Percentiles rank a stretch among this genome's conserved stretches.
Evolutionary conservation across 2,329 filamentous ascomycete genomes (phyloP).

Genomic region (Hypocreales sp.): DNA sequence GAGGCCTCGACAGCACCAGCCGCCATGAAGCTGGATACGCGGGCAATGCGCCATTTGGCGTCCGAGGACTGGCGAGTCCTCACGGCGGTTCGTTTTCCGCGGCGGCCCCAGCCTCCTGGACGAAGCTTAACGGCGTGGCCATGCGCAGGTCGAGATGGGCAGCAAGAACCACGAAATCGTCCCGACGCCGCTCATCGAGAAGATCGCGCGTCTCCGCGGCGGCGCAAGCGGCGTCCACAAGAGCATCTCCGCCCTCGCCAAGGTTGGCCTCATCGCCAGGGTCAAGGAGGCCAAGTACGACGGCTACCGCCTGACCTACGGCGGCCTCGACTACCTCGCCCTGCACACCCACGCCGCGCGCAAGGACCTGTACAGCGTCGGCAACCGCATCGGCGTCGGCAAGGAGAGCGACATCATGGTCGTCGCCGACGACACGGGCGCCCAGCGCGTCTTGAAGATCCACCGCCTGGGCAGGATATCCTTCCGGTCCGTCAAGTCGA

Average conservation of each 20-base stretch:
- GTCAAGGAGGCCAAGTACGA: constrained; percentile 96
- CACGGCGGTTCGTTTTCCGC: constrained; percentile 52
- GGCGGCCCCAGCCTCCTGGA: no score
- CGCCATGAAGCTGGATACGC: constrained; percentile 96
- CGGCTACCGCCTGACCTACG: constrained; percentile 91
- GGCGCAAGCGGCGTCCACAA: constrained; percentile 67
- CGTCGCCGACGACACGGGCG: constrained; percentile 64
- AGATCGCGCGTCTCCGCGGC: constrained; percentile 66
- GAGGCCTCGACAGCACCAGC: no score
- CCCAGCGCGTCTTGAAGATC: constrained; percentile 81
- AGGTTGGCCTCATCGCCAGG: constrained; percentile 78
- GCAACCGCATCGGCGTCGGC: constrained; percentile 86
- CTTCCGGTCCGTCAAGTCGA: constrained; percentile 90
- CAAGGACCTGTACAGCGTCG: constrained; percentile 76
- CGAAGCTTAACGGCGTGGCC: no score
- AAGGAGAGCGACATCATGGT: constrained; percentile 98
- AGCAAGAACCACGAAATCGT: constrained; percentile 96
- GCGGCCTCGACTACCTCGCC: constrained; percentile 93
- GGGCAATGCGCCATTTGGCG: constrained; percentile 81
- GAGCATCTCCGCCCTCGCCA: constrained; percentile 81
- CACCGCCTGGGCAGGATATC: constrained; percentile 91
- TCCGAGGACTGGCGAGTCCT: constrained; percentile 92
- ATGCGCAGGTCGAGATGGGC: constrained; percentile 67
- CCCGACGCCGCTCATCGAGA: constrained; percentile 75
- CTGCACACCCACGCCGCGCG: constrained; percentile 75